Percentiles rank a stretch among this genome's conserved stretches.
Conservation (phyloP, 1,139 yeast species). For the Zygoascus sp. region DNA sequence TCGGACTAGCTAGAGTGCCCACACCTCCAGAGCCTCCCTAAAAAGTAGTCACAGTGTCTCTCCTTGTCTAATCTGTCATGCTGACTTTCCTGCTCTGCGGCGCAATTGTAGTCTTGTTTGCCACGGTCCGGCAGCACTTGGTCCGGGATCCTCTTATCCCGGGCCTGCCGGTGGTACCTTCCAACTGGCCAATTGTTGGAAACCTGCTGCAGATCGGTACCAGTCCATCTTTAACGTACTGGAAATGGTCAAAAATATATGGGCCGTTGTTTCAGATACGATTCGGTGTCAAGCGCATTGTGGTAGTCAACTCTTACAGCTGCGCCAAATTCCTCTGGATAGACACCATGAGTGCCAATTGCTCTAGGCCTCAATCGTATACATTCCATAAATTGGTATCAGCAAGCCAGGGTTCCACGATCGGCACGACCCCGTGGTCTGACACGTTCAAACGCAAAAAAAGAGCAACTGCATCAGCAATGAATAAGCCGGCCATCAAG, state of each 20-base stretch:
- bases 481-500: constrained; percentile 40
- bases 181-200: constrained; percentile 49
- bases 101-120: not conserved
- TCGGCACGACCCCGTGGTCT: constrained; percentile 74
- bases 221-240: constrained; percentile 51
- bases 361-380: constrained; percentile 62
- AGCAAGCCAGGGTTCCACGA: constrained; percentile 52
- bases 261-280: constrained; percentile 58
- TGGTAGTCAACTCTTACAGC: constrained; percentile 61
- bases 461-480: constrained; percentile 48
- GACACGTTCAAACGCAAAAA: constrained; percentile 49
- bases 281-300: constrained; percentile 51
- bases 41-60: no score
- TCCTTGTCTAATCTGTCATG: not conserved
- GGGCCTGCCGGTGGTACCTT: constrained; percentile 42
- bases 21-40: no score
- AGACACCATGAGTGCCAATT: constrained; percentile 48
- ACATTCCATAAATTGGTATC: constrained; percentile 69
- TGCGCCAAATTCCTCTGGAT: constrained; percentile 55
- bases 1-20: no score
- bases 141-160: constrained; percentile 27
- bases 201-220: constrained; percentile 45
- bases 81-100: not conserved
- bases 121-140: constrained; percentile 9
- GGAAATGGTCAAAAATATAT: constrained; percentile 45